Evolutionary conservation across 257 asterid genomes (phyloP).

Genomic region (Ophiorrhiza pumila): DNA sequence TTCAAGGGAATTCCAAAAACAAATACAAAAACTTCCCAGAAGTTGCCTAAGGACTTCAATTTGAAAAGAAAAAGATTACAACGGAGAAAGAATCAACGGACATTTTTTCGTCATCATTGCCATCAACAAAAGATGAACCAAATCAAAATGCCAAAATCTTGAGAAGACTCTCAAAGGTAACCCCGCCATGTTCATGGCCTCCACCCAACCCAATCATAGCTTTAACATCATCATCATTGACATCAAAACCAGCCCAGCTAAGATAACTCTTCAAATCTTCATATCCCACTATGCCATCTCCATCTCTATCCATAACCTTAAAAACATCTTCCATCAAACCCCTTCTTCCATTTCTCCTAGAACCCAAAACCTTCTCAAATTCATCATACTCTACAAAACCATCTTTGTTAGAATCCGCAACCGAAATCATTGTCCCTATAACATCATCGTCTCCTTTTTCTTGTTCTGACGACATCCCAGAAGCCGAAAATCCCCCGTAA

Average conservation of each 20-base stretch:
- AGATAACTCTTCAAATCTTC: conserved; percentile 60
- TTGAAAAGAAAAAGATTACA: too few relatives aligned
- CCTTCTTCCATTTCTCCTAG: conserved; percentile 1
- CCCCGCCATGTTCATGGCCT: conserved; percentile 61
- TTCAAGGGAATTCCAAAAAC: too few relatives aligned
- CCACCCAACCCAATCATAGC: conserved; percentile 82
- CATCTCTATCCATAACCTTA: conserved; percentile 76
- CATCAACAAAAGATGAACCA: not conserved
- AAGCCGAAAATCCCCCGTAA: conserved; percentile 32
- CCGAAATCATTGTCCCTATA: conserved; percentile 57
- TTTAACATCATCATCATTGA: conserved; percentile 61
- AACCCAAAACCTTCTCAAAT: conserved; percentile 60
- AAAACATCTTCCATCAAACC: conserved; percentile 71
- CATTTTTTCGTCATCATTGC: not conserved
- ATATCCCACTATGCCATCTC: conserved; percentile 75
- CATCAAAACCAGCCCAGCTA: conserved; percentile 62
- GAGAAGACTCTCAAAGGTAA: conserved; percentile 53
- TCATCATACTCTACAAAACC: conserved; percentile 80
- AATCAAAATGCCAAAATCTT: conserved; percentile 53
- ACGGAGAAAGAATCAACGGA: too few relatives aligned
- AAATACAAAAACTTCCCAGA: too few relatives aligned
- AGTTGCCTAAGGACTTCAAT: too few relatives aligned
- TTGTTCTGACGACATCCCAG: conserved; percentile 14
- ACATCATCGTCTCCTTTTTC: conserved; percentile 56
- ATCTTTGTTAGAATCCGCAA: conserved; percentile 56